Base-by-base conservation (phyloP, 2,329 filamentous ascomycete species). In the Cladophialophora carrionii region DNA sequence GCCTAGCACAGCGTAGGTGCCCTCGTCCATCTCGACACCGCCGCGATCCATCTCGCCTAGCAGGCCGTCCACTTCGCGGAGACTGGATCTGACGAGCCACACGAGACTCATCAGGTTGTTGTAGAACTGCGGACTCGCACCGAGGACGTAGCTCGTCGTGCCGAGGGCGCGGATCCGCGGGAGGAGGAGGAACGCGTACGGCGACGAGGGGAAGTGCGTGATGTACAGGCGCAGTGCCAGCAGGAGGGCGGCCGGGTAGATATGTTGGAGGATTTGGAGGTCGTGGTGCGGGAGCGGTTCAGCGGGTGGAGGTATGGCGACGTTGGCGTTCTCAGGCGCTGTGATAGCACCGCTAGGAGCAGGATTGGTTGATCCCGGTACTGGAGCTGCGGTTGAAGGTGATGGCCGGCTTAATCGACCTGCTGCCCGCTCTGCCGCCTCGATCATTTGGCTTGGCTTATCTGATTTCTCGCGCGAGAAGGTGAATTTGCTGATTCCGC, bases 21-120 rank as follows among this genome's bases (percentile, higher is more conserved):
- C 72, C 4, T 64, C 43, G 61, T 78, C 74, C 7, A 76, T 74
- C 46, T 77, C 74, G 54, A 80, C 71, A 4, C 79, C 80, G 4
- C 73, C 75, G n/a, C 75, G 70, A 56, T 80, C 74, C 80, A 82
- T 82, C 54, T 82, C 79, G 26, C 71, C 70, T 9, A 81, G 70
- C 9, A 81, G 72, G 1, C 73, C 70, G 2, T 78, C 71, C 32
- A 82, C 75, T 17, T 73, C 75, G 5, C 75, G 73, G 1, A 82
- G 70, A 52, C 81, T 77, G 6, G 75, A 76, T 57, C 77, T 77
- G 4, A 76, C 75, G 46, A 73, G 71, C 80, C 80, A 82, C 63
- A 76, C 73, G 64, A 79, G 77, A 46, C 74, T 72, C 32, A 82
- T 75, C 65, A 81, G 70, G 49, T 80, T 78, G 66, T 81, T 80